Evolutionary conservation across 202 grass and related monocot species (phyloP).

Genomic region (Setaria italica): DNA sequence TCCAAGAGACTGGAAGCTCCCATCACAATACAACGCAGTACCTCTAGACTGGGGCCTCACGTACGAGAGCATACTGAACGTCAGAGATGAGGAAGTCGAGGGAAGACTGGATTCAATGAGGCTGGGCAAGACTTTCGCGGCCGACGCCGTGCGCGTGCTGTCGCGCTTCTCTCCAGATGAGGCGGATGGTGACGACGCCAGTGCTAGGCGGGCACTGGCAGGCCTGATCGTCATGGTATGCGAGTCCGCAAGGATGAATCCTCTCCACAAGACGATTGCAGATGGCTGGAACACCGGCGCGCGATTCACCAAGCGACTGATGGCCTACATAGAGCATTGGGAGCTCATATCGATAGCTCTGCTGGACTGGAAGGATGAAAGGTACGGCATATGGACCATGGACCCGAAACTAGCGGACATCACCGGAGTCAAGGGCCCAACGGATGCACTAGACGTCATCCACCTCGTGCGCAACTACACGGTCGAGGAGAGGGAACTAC

Average conservation of each 20-base stretch:
- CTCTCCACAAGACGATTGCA: neutral
- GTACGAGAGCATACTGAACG: neutral
- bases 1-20: neutral
- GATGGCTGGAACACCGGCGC: neutral
- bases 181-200: no score
- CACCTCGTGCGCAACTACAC: no score
- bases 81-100: neutral
- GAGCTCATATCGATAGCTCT: neutral
- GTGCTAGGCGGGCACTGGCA: neutral
- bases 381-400: no score
- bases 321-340: neutral
- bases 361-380: neutral
- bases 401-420: no score
- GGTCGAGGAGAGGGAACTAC: no score
- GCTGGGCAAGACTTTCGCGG: neutral
- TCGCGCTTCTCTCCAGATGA: neutral
- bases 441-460: no score
- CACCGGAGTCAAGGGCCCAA: no score
- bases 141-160: neutral
- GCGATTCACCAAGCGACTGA: neutral
- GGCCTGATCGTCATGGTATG: neutral
- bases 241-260: neutral
- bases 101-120: accelerated
- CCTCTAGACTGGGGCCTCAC: neutral
- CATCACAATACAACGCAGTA: neutral